Percentiles rank a stretch among this genome's conserved stretches.
phyloP scores from a whole-genome alignment of 2,329 filamentous ascomycete species.

The Coniochaeta ligniaria region DNA sequence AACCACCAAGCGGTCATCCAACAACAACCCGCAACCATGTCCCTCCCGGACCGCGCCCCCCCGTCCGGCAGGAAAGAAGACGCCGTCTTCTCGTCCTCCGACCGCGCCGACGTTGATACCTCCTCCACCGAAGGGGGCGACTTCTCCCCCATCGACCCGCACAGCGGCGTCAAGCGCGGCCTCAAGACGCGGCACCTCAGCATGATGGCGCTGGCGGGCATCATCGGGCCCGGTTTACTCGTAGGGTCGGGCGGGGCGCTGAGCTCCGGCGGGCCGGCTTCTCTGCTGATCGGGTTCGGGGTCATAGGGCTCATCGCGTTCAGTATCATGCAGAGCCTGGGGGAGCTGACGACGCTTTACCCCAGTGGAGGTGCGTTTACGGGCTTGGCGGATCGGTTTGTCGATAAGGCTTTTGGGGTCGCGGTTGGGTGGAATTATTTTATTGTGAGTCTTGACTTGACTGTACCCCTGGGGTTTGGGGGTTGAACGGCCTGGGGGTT shows the following conservation, averaged over 20 bases:
- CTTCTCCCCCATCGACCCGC: slow-evolving; percentile 46
- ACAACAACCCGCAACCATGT: neutral
- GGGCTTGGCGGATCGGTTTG: slow-evolving; percentile 62
- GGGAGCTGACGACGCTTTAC: slow-evolving; percentile 67
- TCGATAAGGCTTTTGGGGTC: slow-evolving; percentile 62
- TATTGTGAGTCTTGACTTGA: too few species aligned
- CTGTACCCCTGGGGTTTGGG: too few species aligned
- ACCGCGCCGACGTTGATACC: neutral
- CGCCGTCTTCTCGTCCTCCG: neutral
- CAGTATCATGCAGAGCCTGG: slow-evolving; percentile 65
- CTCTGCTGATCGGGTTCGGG: slow-evolving; percentile 65
- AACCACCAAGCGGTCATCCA: neutral
- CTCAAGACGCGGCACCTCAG: slow-evolving; percentile 61
- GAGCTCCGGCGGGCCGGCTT: slow-evolving; percentile 61
- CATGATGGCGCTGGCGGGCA: slow-evolving; percentile 59
- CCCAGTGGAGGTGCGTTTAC: slow-evolving; percentile 66
- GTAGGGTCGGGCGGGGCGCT: slow-evolving; percentile 66
- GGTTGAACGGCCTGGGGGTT: too few species aligned
- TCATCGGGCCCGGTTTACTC: slow-evolving; percentile 63
- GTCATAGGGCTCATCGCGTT: slow-evolving; percentile 64
- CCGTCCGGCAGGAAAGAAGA: neutral
- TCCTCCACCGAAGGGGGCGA: slow-evolving; percentile 26
- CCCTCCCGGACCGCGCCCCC: neutral
- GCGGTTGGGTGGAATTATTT: slow-evolving; percentile 69
- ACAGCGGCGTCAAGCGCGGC: slow-evolving; percentile 60